Conservation (phyloP, 257 asterid genomes). For the Orobanche coerulescens region DNA sequence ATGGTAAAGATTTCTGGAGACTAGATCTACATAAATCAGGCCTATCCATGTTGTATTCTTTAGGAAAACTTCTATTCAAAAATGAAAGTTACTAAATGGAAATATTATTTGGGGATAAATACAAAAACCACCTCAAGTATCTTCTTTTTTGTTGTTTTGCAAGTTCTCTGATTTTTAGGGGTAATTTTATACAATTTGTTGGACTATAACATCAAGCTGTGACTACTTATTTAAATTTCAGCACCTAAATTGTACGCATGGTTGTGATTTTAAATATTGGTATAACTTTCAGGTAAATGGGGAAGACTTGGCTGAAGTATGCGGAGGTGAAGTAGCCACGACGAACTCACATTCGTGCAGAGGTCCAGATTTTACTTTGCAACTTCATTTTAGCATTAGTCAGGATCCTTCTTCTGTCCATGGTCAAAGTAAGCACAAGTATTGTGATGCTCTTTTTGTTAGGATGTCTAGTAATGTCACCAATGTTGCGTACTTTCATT, state of each 20-base stretch:
- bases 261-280: not conserved
- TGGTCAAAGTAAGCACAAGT: constrained; percentile 34
- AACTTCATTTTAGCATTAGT: constrained; percentile 34
- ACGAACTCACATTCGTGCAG: constrained; percentile 56
- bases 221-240: not conserved
- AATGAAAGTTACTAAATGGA: not conserved
- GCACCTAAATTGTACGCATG: not conserved
- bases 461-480: not conserved
- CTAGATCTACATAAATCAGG: not conserved
- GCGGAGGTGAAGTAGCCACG: constrained; percentile 58
- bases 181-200: not conserved
- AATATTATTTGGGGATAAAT: not conserved
- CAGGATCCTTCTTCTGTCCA: constrained; percentile 18
- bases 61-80: not conserved
- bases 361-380: constrained; percentile 51
- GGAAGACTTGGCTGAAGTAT: constrained; percentile 40
- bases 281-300: constrained; percentile 52
- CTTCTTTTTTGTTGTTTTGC: not conserved
- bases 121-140: not conserved
- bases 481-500: not conserved
- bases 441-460: not conserved
- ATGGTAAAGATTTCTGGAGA: not conserved
- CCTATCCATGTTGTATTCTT: not conserved
- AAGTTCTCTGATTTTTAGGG: too few species aligned
- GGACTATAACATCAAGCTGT: not conserved